These are phyloP conservation scores for Diaporthe ampelina DNA, from an alignment of 2,329 filamentous ascomycete species.

Conservation along the genomic window DNA sequence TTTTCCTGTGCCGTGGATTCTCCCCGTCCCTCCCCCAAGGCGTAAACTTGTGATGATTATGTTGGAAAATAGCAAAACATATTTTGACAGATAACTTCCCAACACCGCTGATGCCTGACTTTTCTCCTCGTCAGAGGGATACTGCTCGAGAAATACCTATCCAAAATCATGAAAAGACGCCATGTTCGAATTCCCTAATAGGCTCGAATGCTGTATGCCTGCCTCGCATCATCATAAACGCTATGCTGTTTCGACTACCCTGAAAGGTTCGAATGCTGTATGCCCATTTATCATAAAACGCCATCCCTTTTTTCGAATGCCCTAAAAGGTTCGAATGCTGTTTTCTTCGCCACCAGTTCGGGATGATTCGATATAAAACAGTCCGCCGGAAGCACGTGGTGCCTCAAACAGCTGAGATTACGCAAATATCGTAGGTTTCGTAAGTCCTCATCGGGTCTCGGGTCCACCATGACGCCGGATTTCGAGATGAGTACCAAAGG, in stretches of 20 bases:
- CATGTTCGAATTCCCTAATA: slow-evolving; percentile 19
- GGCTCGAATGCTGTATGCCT: slow-evolving; percentile 16
- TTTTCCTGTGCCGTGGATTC: background rate
- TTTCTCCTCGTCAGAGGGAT: background rate
- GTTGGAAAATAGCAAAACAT: background rate
- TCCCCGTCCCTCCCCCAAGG: background rate
- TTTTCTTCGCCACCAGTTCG: slow-evolving; percentile 22
- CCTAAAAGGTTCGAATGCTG: slow-evolving; percentile 31
- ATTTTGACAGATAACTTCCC: background rate
- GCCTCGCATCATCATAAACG: background rate
- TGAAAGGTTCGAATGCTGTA: slow-evolving; percentile 27
- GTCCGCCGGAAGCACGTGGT: background rate
- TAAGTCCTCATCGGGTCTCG: background rate
- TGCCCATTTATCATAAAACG: background rate
- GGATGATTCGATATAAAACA: slow-evolving; percentile 21
- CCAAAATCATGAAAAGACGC: background rate
- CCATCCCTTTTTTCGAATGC: slow-evolving; percentile 22
- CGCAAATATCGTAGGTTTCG: background rate
- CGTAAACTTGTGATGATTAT: background rate
- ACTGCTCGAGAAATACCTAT: too few relatives aligned
- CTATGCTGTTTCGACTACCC: slow-evolving; percentile 8
- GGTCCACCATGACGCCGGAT: background rate
- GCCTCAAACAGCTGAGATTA: background rate
- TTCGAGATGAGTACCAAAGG: background rate
- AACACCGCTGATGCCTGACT: slow-evolving; percentile 19